Evolutionary conservation across 1,284 basidiomycete species (phyloP).

Genomic region (Sutorius eximius): DNA sequence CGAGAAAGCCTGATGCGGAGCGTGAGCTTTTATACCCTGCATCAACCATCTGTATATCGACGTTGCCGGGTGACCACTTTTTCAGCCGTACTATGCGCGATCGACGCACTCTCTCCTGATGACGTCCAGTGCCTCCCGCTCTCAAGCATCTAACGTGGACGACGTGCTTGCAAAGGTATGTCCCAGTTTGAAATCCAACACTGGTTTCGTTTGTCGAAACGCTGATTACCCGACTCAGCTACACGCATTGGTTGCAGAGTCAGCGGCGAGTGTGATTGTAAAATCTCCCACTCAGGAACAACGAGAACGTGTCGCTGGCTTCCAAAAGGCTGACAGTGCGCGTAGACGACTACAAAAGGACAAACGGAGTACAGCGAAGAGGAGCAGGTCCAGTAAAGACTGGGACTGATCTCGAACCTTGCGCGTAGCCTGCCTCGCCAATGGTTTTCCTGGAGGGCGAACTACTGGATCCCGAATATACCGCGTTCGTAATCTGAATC

Average conservation of each 20-base stretch:
- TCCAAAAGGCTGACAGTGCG: slow-evolving; percentile 47
- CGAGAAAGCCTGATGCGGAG: slow-evolving; percentile 46
- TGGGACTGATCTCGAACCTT: slow-evolving; percentile 22
- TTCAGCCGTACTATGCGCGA: slow-evolving; percentile 62
- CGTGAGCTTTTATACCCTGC: slow-evolving; percentile 36
- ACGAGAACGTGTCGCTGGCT: slow-evolving; percentile 49
- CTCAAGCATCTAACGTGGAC: slow-evolving; percentile 71
- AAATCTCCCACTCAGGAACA: slow-evolving; percentile 59
- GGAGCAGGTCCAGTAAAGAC: slow-evolving; percentile 32
- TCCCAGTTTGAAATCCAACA: slow-evolving; percentile 1
- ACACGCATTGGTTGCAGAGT: slow-evolving; percentile 50
- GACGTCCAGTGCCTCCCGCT: slow-evolving; percentile 67
- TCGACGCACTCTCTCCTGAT: slow-evolving; percentile 66
- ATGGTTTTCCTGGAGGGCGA: neutral
- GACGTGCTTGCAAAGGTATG: slow-evolving; percentile 68
- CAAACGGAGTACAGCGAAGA: slow-evolving; percentile 47
- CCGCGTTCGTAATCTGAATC: neutral
- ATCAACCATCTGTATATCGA: neutral
- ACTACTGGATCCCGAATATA: neutral
- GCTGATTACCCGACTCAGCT: slow-evolving; percentile 41
- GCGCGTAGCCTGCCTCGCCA: neutral
- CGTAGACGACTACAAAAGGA: slow-evolving; percentile 53
- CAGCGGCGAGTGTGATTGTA: slow-evolving; percentile 47
- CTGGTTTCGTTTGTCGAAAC: slow-evolving; percentile 1
- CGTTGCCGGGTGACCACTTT: slow-evolving; percentile 1